A percentile compares a stretch with the other conserved stretches of the same genome.
These are phyloP conservation scores for Lasiodiplodia theobromae DNA, from an alignment of 2,329 filamentous ascomycete species.

Conservation along the genomic window DNA sequence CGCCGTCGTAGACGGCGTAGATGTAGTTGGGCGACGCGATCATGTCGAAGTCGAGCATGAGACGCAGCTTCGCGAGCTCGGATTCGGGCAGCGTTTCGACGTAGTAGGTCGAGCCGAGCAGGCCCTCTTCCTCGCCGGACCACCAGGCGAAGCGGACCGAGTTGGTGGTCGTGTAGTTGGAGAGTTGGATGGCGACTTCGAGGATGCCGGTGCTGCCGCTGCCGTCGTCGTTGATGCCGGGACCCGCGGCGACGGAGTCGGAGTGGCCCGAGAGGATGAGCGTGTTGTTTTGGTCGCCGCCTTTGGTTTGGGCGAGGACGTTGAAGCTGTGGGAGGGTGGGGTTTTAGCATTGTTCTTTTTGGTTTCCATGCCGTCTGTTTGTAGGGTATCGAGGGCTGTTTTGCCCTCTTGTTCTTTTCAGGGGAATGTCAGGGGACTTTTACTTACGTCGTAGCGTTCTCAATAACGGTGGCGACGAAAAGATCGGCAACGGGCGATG, in stretches of 20 bases:
- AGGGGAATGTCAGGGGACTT: constrained; percentile 29
- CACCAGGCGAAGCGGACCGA: constrained; percentile 72
- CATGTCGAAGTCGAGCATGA: constrained; percentile 78
- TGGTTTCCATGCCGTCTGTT: neutral
- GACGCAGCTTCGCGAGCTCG: constrained; percentile 66
- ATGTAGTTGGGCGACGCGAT: constrained; percentile 69
- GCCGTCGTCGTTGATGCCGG: constrained; percentile 81
- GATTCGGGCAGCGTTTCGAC: constrained; percentile 54
- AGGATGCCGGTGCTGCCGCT: constrained; percentile 69
- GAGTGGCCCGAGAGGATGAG: constrained; percentile 67
- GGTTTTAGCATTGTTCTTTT: constrained; percentile 33
- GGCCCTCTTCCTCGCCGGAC: constrained; percentile 69
- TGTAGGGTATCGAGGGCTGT: neutral
- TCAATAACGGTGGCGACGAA: constrained; percentile 53
- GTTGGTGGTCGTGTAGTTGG: constrained; percentile 77
- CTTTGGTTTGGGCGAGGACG: constrained; percentile 66
- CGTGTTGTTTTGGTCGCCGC: constrained; percentile 65
- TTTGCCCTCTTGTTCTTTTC: neutral
- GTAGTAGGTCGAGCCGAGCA: constrained; percentile 67
- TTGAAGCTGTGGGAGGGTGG: constrained; percentile 49
- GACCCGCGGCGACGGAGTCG: constrained; percentile 67
- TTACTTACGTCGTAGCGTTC: constrained; percentile 54
- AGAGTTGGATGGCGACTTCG: constrained; percentile 66
- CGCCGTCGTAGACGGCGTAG: constrained; percentile 64
- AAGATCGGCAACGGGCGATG: constrained; percentile 42